Percentiles rank a stretch among this genome's conserved stretches.
phyloP scores from a whole-genome alignment of 2,329 filamentous ascomycete genomes.

The Verticillium nubilum region DNA sequence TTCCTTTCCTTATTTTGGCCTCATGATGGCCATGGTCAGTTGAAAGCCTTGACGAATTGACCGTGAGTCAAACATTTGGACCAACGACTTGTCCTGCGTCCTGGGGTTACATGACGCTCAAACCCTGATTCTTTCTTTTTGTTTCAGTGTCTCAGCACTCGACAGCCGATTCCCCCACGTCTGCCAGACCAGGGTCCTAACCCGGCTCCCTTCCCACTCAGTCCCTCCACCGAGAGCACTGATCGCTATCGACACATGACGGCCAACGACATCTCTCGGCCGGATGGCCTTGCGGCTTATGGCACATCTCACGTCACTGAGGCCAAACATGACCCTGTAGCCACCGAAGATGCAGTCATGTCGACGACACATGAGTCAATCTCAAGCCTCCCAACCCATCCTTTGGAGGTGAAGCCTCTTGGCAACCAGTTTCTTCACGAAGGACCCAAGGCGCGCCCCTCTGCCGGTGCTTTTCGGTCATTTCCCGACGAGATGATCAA shows the following conservation, averaged over 20 bases:
- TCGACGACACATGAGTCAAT: neutral
- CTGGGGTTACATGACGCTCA: neutral
- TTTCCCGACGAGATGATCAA: constrained; percentile 80
- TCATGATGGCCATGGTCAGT: neutral
- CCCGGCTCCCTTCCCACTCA: no score
- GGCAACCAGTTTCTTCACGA: constrained; percentile 74
- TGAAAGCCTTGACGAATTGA: neutral
- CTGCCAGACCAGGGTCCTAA: neutral
- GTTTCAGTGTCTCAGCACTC: neutral
- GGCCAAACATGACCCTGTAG: neutral
- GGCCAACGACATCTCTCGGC: neutral
- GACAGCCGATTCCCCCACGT: neutral
- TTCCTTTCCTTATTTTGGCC: neutral
- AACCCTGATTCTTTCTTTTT: neutral
- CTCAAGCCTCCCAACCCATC: constrained; percentile 51
- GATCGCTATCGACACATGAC: neutral
- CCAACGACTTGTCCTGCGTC: neutral
- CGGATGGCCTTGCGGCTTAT: neutral
- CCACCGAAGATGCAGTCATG: neutral
- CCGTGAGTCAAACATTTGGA: neutral
- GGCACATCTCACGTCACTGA: neutral
- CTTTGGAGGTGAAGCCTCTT: constrained; percentile 76
- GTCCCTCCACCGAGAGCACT: neutral
- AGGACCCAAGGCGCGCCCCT: constrained; percentile 59
- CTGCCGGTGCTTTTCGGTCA: constrained; percentile 58